phyloP scores from a whole-genome alignment of 1,284 basidiomycete genomes.

The Microbotryum scabiosae region DNA sequence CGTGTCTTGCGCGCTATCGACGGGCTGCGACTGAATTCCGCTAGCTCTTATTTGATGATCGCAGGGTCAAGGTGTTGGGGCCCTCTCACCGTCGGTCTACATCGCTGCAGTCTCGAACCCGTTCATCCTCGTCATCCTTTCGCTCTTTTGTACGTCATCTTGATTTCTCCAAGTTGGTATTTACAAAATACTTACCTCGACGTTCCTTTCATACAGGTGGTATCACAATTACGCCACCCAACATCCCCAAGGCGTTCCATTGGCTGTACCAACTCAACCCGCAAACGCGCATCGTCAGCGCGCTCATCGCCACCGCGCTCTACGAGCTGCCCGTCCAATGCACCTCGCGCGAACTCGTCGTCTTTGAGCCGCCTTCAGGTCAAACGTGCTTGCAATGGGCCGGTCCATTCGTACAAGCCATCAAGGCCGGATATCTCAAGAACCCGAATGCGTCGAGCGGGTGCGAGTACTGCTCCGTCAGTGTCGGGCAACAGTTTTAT shows the following conservation, averaged over 20 bases:
- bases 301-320: constrained; percentile 71
- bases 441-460: constrained; percentile 54
- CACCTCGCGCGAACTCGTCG: constrained; percentile 35
- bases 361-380: constrained; percentile 38
- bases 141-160: constrained; percentile 22
- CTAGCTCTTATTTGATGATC: constrained; percentile 67
- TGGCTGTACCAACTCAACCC: constrained; percentile 54
- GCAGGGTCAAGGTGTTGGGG: constrained; percentile 60
- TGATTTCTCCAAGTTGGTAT: too few species aligned
- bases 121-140: constrained; percentile 46
- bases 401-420: constrained; percentile 33
- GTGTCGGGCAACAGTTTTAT: constrained; percentile 65
- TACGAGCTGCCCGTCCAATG: constrained; percentile 57
- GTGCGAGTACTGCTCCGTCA: constrained; percentile 64
- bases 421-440: constrained; percentile 60
- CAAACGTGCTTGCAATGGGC: constrained; percentile 39
- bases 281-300: constrained; percentile 35
- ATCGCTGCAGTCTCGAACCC: constrained; percentile 75
- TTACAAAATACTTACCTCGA: too few species aligned
- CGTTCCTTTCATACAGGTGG: constrained; percentile 6
- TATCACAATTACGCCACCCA: constrained; percentile 41
- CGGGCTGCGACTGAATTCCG: constrained; percentile 54
- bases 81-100: constrained; percentile 57
- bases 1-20: not conserved
- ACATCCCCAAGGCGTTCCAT: constrained; percentile 55